Conservation (phyloP, 1,284 basidiomycete genomes). For the Cerioporus squamosus region DNA sequence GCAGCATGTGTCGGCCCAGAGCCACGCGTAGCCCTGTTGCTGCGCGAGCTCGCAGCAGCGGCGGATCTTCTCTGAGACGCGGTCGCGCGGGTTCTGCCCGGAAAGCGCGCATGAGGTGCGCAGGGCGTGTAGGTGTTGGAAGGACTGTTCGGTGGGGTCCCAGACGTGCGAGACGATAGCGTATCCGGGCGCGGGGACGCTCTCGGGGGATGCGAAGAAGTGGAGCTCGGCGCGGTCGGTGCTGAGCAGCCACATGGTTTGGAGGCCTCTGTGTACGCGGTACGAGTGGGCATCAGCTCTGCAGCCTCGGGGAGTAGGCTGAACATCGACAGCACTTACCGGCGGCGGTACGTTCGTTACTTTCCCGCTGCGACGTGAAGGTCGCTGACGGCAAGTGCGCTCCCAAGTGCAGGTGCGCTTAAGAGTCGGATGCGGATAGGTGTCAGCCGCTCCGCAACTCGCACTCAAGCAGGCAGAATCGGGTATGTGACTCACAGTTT, state of each 20-base stretch:
- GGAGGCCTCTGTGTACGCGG: no score
- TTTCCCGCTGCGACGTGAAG: no score
- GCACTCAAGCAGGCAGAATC: no score
- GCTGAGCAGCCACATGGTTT: not conserved
- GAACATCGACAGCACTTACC: no score
- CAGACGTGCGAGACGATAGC: not conserved
- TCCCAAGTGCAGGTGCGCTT: no score
- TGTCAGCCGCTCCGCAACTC: no score
- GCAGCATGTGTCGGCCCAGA: constrained; percentile 7
- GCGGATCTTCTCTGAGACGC: not conserved
- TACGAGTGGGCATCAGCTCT: no score
- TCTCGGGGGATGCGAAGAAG: not conserved
- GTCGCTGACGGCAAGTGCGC: no score
- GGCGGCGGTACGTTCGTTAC: no score
- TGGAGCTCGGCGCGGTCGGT: not conserved
- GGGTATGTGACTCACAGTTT: no score
- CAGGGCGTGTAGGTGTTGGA: not conserved
- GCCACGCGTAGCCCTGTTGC: not conserved
- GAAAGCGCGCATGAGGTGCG: not conserved
- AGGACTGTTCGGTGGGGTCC: not conserved
- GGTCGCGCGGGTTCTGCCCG: not conserved
- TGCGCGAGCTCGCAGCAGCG: not conserved
- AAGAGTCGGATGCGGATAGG: no score
- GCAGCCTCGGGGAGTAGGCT: no score
- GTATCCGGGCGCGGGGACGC: not conserved